Evolutionary conservation across 345 rosid genomes (phyloP).

Genomic region (Erysimum cheiranthoides): DNA sequence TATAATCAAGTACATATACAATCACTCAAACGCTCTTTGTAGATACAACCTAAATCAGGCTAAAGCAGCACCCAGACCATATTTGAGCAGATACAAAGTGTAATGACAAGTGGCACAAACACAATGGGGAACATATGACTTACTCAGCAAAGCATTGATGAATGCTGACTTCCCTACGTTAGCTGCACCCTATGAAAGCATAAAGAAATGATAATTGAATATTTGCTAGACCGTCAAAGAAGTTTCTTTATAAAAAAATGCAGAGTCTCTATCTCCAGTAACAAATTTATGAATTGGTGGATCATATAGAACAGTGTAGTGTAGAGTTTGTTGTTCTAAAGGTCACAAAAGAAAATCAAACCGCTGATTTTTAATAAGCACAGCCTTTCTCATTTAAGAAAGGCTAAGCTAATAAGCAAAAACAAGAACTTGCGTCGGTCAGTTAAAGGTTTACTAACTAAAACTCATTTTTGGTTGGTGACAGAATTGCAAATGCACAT

Average conservation of each 20-base stretch:
- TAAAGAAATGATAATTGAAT: constrained; percentile 7
- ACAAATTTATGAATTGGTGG: constrained; percentile 7
- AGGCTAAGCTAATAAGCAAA: neutral
- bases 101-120: neutral
- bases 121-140: constrained; percentile 46
- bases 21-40: neutral
- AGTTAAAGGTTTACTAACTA: neutral
- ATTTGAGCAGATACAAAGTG: constrained; percentile 3
- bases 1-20: constrained; percentile 7
- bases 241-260: neutral
- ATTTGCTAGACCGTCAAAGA: neutral
- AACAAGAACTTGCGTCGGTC: constrained; percentile 6
- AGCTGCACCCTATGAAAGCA: constrained; percentile 76
- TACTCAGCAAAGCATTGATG: constrained; percentile 88
- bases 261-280: constrained; percentile 28
- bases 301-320: neutral
- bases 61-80: constrained; percentile 8
- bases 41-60: constrained; percentile 8
- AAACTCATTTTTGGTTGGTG: neutral
- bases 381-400: constrained; percentile 15
- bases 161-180: constrained; percentile 99
- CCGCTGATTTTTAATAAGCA: neutral
- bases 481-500: constrained; percentile 41
- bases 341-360: neutral
- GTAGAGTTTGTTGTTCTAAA: neutral